Base-by-base conservation (phyloP, 108 stramenopile species). In the Phaeodactylum tricornutum region DNA sequence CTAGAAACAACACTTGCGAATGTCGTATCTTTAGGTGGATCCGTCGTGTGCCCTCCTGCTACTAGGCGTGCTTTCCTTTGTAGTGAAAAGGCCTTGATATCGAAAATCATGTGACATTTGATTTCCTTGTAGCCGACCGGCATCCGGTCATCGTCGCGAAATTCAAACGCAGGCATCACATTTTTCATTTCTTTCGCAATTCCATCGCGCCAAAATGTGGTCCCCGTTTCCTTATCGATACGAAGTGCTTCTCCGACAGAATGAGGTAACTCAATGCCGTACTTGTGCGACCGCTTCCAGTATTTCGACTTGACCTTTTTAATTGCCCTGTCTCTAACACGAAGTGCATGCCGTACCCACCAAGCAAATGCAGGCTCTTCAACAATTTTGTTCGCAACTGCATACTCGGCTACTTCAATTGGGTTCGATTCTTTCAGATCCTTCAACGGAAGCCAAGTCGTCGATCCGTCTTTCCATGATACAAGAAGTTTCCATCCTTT, bases 1-100 rank as follows among this genome's bases (percentile, higher is more conserved):
- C 66, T 11, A 25, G 62, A 59, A 0, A 77, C 75, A 16, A 72
- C 75, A 42, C 65, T 70, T 2, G 66, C 51, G 41, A 72, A 71
- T 0, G 71, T 77, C 5, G 61, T 49, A 3, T 40, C 29, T 15
- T 29, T 5, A 0, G 71, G 71, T 0, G 60, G 15, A 9, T 72
- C 71, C 1, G 62, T 59, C 25, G 35, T 44, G 40, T 55, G 43
- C 24, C 79, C 76, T 14, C 46, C 68, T n/a, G 67, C 73, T 0
- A 74, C 69, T 0, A 57, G 27, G 11, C 72, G 36, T 1, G 72
- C 65, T 36, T 81, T 76, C 0, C 63, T 9, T n/a, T 20, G 33
- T 44, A 68, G 49, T n/a, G n/a, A 57, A 17, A 56, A 43, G 21
- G 57, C 22, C 31, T 61, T 61, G 2, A 61, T 42, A 42, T 61